These are phyloP conservation scores for Oryza nivara DNA, from an alignment of 176 grass and related monocot genomes.

Conservation along the genomic window DNA sequence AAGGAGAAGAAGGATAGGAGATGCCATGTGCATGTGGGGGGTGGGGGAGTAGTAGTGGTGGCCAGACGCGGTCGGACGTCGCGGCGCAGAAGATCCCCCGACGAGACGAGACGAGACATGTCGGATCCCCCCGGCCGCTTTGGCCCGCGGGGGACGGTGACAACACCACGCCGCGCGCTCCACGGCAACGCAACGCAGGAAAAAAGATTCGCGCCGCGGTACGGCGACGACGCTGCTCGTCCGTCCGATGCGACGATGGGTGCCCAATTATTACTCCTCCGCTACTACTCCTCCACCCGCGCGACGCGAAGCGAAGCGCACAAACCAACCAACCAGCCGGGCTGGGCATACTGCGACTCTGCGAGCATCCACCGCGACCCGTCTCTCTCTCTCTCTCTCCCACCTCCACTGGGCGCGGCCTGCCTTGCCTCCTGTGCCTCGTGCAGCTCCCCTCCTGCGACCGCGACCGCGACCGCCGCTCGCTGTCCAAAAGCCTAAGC, in stretches of 20 bases:
- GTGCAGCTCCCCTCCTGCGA: constrained; percentile 37
- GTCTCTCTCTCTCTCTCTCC: background rate
- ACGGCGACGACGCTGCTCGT: too few species aligned
- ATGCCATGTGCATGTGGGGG: background rate
- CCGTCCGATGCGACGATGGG: background rate
- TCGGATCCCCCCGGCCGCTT: background rate
- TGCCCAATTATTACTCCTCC: background rate
- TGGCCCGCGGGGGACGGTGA: constrained; percentile 8
- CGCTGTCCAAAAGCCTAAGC: constrained; percentile 42
- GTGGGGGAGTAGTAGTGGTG: background rate
- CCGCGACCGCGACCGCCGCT: constrained; percentile 55
- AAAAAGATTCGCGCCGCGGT: background rate
- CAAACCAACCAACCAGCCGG: background rate
- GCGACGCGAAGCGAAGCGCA: too few species aligned
- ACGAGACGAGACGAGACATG: background rate
- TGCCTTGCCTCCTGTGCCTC: constrained; percentile 30
- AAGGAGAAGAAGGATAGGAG: too few species aligned
- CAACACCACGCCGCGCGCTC: background rate
- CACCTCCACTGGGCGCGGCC: background rate
- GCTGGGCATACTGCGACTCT: too few species aligned
- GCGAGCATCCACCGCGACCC: too few species aligned
- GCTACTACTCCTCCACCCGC: too few species aligned
- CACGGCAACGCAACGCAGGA: background rate
- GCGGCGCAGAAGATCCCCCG: background rate
- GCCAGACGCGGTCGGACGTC: background rate